Percentiles rank a stretch among this genome's conserved stretches.
Conservation (phyloP, 768 basidiomycete genomes). For the Leucosporidium creatinivorum region DNA sequence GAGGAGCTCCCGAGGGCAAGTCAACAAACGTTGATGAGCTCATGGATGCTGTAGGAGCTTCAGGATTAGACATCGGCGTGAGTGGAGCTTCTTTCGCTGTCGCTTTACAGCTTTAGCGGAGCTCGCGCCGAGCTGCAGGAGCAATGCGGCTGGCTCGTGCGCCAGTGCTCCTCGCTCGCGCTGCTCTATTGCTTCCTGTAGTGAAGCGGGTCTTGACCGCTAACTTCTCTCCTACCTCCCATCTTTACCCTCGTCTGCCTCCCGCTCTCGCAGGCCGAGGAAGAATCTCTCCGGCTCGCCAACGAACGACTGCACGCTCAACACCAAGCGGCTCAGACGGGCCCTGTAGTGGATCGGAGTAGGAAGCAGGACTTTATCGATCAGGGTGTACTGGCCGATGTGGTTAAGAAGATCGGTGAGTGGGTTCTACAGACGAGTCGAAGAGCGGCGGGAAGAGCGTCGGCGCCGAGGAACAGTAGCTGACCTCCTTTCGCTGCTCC, state of each 20-base stretch:
- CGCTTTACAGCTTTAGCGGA: neutral
- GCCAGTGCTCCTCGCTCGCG: no score
- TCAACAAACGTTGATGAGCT: slow-evolving; percentile 26
- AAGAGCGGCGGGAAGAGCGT: no score
- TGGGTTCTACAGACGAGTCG: neutral
- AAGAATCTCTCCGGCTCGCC: slow-evolving; percentile 63
- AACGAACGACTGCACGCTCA: slow-evolving; percentile 47
- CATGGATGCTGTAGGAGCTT: slow-evolving; percentile 32
- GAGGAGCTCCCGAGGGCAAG: neutral
- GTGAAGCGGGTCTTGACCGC: no score
- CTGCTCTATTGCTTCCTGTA: neutral
- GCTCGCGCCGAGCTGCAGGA: no score
- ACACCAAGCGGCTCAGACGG: slow-evolving; percentile 48
- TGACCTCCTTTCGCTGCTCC: no score
- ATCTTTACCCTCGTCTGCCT: neutral
- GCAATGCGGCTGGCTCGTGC: no score
- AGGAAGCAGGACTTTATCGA: slow-evolving; percentile 73
- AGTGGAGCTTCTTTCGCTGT: neutral
- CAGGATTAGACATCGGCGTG: slow-evolving; percentile 29
- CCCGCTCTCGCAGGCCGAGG: slow-evolving; percentile 60
- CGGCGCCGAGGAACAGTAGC: no score
- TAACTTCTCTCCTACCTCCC: no score
- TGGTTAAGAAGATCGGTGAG: slow-evolving; percentile 56
- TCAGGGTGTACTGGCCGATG: slow-evolving; percentile 55
- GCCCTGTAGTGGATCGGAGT: slow-evolving; percentile 63